phyloP scores from a whole-genome alignment of 2,329 filamentous ascomycete species.

The Trichoderma asperellum region DNA sequence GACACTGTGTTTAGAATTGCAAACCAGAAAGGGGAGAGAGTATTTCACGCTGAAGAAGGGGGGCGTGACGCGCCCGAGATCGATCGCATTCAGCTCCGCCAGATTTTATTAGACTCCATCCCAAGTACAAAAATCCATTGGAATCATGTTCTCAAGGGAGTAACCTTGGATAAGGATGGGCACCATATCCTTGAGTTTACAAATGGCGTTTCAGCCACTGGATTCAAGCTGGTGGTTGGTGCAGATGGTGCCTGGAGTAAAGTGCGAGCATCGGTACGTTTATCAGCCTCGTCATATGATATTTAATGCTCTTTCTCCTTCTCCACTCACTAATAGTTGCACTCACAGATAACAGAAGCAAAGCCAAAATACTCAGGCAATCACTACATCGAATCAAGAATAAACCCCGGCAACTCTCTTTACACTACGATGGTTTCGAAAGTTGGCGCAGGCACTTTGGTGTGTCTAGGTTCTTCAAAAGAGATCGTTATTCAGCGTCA shows the following conservation, averaged over 20 bases:
- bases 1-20: conserved; percentile 55
- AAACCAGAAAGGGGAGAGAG: conserved; percentile 46
- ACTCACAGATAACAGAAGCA: conserved; percentile 35
- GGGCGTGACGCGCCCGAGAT: conserved; percentile 40
- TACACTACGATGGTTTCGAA: conserved; percentile 2
- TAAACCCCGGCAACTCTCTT: not conserved
- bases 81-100: conserved; percentile 49
- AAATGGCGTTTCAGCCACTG: conserved; percentile 38
- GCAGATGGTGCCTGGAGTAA: conserved; percentile 48
- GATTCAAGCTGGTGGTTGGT: conserved; percentile 47
- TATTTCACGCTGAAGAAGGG: conserved; percentile 38
- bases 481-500: conserved; percentile 16
- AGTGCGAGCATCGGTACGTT: conserved; percentile 35
- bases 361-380: conserved; percentile 28
- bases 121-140: conserved; percentile 48
- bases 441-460: conserved; percentile 6
- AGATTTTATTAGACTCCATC: conserved; percentile 49
- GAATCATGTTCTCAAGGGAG: conserved; percentile 36
- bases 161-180: conserved; percentile 28
- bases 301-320: not conserved
- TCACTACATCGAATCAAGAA: conserved; percentile 19
- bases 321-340: not conserved
- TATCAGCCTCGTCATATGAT: too few species aligned
- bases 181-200: conserved; percentile 47
- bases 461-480: conserved; percentile 3